Base-by-base conservation (phyloP, 805 yeast species). In the Monosporozyma aerobia region DNA sequence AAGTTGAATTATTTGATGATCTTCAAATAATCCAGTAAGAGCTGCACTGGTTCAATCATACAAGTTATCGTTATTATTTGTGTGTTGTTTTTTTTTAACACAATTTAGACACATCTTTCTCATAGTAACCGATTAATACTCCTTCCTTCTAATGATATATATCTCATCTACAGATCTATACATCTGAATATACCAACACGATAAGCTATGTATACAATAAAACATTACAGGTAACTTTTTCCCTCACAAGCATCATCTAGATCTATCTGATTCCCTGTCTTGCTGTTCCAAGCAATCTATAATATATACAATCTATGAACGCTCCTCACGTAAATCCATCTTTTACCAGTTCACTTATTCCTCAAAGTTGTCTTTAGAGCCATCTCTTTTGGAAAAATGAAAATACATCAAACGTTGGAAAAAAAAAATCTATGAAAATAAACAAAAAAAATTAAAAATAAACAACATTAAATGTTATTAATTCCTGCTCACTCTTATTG, bases 1-100 rank as follows among this genome's bases (percentile, higher is more conserved):
- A 66, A 48, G 59, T 59, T 1, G 63, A 59, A 43, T 43, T 67
- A 22, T 56, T 63, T 8, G 57, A 54, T 6, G 69, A 62, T 48
- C 53, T 65, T 27, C 35, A 48, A 33, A 5, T 45, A 16, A 16
- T 45, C 10, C 5, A 27, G 6, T 27, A 27, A 27, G 6, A 4
- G 29, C 29, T 27, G 4, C 29, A 3, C 13, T 46, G 23, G 32
- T 32, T 6, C 4, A 16, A 44, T 32, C 14, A 7, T 8, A 27
- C 9, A 3, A n/a, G 14, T 10, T 25, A 8, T 25, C 19, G 29
- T 13, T 45, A 11, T 16, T 16, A 23, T 3, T 29, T 44, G 6
- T 13, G 6, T n/a, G n/a, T n/a, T n/a, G n/a, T n/a, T n/a, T n/a
- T n/a, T n/a, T n/a, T n/a, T n/a, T n/a, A n/a, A n/a, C n/a, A n/a